These are phyloP conservation scores for Neurospora crassa DNA, from an alignment of 2,329 filamentous ascomycete species.

Conservation along the genomic window DNA sequence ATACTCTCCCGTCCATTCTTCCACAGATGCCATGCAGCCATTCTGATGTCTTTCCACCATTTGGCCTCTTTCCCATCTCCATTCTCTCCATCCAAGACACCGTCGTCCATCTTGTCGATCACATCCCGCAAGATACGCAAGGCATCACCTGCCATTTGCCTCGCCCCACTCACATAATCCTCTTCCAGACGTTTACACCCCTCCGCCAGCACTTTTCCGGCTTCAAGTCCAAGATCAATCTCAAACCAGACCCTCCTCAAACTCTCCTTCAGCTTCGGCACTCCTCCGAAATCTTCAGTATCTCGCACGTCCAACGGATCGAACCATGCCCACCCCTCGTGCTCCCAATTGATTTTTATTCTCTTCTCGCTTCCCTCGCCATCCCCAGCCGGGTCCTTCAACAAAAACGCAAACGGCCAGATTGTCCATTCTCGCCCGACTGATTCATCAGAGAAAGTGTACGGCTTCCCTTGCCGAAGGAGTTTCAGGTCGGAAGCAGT, in stretches of 20 bases:
- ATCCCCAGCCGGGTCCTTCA: conserved; percentile 28
- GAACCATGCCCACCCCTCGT: conserved; percentile 48
- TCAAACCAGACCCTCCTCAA: conserved; percentile 51
- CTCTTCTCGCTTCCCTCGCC: conserved; percentile 30
- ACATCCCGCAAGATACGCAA: conserved; percentile 40
- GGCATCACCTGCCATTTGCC: conserved; percentile 45
- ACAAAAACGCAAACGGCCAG: conserved; percentile 50
- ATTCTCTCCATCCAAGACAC: conserved; percentile 7
- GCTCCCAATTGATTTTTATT: conserved; percentile 53
- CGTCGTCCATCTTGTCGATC: conserved; percentile 24
- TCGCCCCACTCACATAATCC: conserved; percentile 50
- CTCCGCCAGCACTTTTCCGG: conserved; percentile 33
- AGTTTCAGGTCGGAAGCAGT: conserved; percentile 35
- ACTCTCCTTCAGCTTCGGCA: conserved; percentile 49
- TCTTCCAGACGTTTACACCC: conserved; percentile 40
- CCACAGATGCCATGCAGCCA: conserved; percentile 53
- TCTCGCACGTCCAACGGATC: conserved; percentile 39
- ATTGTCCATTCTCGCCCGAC: conserved; percentile 52
- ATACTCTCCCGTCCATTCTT: conserved; percentile 59
- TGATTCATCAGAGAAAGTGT: conserved; percentile 42
- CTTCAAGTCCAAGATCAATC: conserved; percentile 34
- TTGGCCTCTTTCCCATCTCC: conserved; percentile 24
- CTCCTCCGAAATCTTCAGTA: conserved; percentile 33
- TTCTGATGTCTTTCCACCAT: conserved; percentile 48
- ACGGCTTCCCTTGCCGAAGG: conserved; percentile 48